Base-by-base conservation (phyloP, 176 grass and related monocot genomes). In the Paspalum vaginatum region DNA sequence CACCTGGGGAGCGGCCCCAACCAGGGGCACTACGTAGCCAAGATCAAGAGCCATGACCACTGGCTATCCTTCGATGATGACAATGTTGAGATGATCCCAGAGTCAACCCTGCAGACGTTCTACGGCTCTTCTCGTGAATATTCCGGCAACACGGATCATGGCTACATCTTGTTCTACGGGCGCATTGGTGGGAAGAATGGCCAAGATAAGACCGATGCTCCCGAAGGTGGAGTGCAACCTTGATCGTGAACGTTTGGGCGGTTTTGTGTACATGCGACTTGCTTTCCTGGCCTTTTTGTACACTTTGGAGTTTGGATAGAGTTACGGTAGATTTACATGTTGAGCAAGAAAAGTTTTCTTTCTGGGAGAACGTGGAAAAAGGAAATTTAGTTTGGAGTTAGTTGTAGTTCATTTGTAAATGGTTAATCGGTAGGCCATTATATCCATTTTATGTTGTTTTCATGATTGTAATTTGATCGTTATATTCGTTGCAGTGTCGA, bases 51-150 rank as follows among this genome's bases (percentile, higher is more conserved):
- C 56, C 88, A 86, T 22, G 81, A 76, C 61, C 78, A 98, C 65
- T 98, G 96, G 96, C 60, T 98, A 57, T 91, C 84, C 43, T 95
- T 98, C 21, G 92, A 98, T 18, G 96, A 98, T 60, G 95, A 95
- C 81, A 93, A 82, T 72, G 96, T 91, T 7, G 92, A 98, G 75
- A 98, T 91, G 67, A 89, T 93, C 8, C 84, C 89, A 18, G 92
- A 95, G 55, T 98, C 86, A 4, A 79, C 78, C 46, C 70, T 98
- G 74, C 90, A 91, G 48, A 89, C 86, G 0, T 91, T 91, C 39
- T 95, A 91, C 44, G 96, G 92, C n/a, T 98, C 96, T 22, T 88
- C 88, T 32, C 92, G 84, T 21, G 92, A 98, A 71, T 91, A 91
- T 48, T 83, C 92, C 7, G 62, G 90, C 68, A 99, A 99, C 81